Conservation (phyloP, 371 early-diverging fungal genomes). For the Choanephora cucurbitarum region DNA sequence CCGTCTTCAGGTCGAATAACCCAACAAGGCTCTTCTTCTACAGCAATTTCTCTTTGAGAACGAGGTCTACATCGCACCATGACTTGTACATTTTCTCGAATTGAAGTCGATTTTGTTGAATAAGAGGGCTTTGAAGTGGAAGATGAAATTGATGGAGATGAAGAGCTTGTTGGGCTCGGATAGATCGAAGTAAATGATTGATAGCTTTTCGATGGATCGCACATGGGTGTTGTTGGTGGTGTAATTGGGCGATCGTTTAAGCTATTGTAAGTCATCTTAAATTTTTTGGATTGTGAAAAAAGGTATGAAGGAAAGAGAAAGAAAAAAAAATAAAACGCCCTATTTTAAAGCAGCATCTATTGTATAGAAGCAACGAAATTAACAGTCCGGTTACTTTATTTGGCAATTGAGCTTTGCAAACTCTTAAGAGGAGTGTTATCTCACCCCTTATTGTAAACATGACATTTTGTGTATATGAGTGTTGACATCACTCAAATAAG, state of each 20-base stretch:
- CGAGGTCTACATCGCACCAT: slow-evolving; percentile 37
- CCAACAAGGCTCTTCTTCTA: slow-evolving; percentile 19
- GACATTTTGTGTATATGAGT: too few species aligned
- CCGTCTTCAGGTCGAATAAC: slow-evolving; percentile 9
- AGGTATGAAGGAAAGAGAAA: neutral
- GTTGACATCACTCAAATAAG: too few species aligned
- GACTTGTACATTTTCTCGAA: slow-evolving; percentile 31
- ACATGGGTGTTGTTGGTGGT: neutral
- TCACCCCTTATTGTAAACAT: neutral
- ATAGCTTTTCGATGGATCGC: neutral
- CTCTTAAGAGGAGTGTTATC: neutral
- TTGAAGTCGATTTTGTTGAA: neutral
- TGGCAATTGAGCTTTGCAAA: neutral
- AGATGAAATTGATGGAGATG: neutral
- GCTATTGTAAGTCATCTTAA: neutral
- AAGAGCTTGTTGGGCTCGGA: neutral
- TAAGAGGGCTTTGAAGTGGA: neutral
- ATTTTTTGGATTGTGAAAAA: neutral
- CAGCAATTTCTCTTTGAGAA: neutral
- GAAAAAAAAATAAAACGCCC: neutral
- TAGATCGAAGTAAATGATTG: neutral
- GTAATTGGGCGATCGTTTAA: neutral
- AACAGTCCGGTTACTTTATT: neutral
- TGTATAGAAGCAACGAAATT: neutral
- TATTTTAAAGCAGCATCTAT: neutral